Evolutionary conservation across 2,329 filamentous ascomycete genomes (phyloP).

Genomic region (Thermoascus crustaceus): DNA sequence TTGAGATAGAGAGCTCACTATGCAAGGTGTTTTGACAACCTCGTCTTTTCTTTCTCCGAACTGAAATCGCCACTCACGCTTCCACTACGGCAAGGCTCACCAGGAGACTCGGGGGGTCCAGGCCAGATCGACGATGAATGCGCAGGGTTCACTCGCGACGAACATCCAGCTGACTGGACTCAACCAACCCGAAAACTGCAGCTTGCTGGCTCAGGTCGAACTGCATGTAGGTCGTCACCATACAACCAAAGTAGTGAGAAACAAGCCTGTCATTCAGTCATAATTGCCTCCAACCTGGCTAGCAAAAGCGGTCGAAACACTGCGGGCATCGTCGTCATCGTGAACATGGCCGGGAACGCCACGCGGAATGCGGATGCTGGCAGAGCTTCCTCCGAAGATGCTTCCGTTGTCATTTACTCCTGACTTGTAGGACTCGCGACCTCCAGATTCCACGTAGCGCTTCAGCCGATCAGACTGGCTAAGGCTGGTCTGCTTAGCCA

Average conservation of each 20-base stretch:
- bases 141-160: no score
- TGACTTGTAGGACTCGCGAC: conserved; percentile 50
- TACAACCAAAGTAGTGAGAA: conserved; percentile 4
- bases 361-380: conserved; percentile 41
- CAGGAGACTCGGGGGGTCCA: neutral
- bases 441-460: conserved; percentile 83
- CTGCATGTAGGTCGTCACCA: neutral
- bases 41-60: neutral
- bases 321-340: conserved; percentile 88
- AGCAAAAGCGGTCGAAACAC: conserved; percentile 91
- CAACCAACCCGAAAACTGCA: neutral
- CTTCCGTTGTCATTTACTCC: conserved; percentile 51
- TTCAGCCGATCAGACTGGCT: conserved; percentile 87
- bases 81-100: neutral
- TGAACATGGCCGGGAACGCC: conserved; percentile 33
- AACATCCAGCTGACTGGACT: neutral
- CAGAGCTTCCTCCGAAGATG: conserved; percentile 56
- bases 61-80: neutral
- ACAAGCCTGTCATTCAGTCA: conserved; percentile 40
- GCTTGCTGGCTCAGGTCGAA: conserved; percentile 2
- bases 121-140: neutral
- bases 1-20: neutral
- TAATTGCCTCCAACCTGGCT: conserved; percentile 74
- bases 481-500: conserved; percentile 62
- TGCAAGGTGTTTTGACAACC: neutral